Evolutionary conservation across 2,329 filamentous ascomycete genomes (phyloP).

Genomic region (Fusarium sp.): DNA sequence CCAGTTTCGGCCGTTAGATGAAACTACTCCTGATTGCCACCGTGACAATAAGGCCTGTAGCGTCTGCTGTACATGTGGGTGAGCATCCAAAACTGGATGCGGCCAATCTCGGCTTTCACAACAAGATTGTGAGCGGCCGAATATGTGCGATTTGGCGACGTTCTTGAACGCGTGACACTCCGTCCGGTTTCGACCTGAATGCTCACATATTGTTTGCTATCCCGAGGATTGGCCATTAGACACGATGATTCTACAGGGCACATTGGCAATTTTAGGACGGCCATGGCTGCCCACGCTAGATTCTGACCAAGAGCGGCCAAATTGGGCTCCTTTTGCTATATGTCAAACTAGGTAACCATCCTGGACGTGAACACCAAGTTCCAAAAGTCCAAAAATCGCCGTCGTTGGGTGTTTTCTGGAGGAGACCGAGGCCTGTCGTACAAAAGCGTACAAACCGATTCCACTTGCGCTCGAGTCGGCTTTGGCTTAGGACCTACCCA

Average conservation of each 20-base stretch:
- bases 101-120: background rate
- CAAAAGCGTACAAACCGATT: too few relatives aligned
- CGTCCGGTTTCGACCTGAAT: background rate
- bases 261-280: background rate
- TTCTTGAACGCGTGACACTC: background rate
- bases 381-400: too few relatives aligned
- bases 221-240: background rate
- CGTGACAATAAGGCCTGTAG: background rate
- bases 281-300: background rate
- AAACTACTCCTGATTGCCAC: background rate
- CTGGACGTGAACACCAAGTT: too few relatives aligned
- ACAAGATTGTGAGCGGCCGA: background rate
- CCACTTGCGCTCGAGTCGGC: too few relatives aligned
- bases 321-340: background rate
- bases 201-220: background rate
- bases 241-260: background rate
- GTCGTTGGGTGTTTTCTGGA: too few relatives aligned
- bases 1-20: background rate
- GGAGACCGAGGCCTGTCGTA: too few relatives aligned
- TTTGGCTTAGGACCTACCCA: too few relatives aligned
- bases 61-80: background rate
- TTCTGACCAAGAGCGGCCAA: background rate
- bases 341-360: background rate
- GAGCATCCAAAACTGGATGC: background rate
- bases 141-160: background rate